Conservation (phyloP, 108 stramenopile genomes). For the Skeletonema potamos region DNA sequence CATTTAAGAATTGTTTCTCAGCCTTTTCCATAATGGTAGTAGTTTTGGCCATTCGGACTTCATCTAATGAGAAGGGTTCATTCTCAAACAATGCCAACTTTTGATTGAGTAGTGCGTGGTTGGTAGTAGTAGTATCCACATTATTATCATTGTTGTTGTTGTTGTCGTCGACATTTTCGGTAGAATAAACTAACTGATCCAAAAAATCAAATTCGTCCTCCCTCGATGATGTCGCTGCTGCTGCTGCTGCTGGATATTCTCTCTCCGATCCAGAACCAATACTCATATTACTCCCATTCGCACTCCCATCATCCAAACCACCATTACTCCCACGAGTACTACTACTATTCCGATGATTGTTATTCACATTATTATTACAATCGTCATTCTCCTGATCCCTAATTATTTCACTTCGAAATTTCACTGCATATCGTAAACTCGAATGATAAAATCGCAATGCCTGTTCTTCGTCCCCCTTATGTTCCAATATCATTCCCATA, state of each 20-base stretch:
- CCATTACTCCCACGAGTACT: too few species aligned
- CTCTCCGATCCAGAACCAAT: constrained; percentile 3
- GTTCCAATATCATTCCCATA: constrained; percentile 84
- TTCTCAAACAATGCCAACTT: background rate
- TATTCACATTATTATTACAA: background rate
- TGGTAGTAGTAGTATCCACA: background rate
- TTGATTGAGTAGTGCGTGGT: too few species aligned
- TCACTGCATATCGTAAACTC: constrained; percentile 70
- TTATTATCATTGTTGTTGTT: background rate
- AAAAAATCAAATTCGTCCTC: constrained; percentile 7
- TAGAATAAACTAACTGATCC: constrained; percentile 10
- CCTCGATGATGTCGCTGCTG: background rate
- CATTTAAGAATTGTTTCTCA: too few species aligned
- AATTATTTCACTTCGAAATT: background rate
- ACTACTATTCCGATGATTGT: too few species aligned
- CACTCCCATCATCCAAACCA: too few species aligned
- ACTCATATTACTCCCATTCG: background rate
- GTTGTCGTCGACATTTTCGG: constrained; percentile 10
- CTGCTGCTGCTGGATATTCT: background rate
- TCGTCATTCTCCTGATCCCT: background rate
- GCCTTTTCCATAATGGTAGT: constrained; percentile 12
- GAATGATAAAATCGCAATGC: constrained; percentile 78
- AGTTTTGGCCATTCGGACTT: constrained; percentile 43
- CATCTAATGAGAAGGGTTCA: constrained; percentile 35
- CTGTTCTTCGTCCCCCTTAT: constrained; percentile 59